phyloP scores from a whole-genome alignment of 768 basidiomycete species.

The Suillus subaureus region DNA sequence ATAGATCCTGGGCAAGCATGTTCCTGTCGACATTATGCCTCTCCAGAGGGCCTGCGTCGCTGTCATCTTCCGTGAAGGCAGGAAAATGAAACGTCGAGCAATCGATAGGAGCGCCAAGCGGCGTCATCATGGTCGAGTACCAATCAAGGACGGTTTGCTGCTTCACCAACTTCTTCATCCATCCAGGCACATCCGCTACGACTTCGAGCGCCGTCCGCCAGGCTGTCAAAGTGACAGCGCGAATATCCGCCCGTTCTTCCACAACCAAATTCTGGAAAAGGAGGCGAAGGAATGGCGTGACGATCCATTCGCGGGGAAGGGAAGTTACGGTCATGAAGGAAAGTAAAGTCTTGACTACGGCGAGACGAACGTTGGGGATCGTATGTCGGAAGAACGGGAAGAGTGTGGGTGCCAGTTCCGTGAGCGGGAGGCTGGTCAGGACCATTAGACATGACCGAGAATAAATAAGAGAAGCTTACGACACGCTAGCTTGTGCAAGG shows the following conservation, averaged over 20 bases:
- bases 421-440: slow-evolving; percentile 65
- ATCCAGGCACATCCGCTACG: slow-evolving; percentile 45
- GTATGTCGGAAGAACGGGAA: slow-evolving; percentile 99
- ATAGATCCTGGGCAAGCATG: slow-evolving; percentile 88
- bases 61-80: slow-evolving; percentile 48
- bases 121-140: slow-evolving; percentile 89
- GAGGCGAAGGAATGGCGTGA: slow-evolving; percentile 73
- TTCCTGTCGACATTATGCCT: slow-evolving; percentile 96
- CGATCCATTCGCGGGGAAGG: slow-evolving; percentile 81
- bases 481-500: slow-evolving; percentile 64
- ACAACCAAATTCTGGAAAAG: slow-evolving; percentile 93
- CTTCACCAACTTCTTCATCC: slow-evolving; percentile 54
- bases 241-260: slow-evolving; percentile 87
- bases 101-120: slow-evolving; percentile 80
- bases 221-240: slow-evolving; percentile 66
- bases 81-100: slow-evolving; percentile 68
- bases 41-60: slow-evolving; percentile 47
- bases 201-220: slow-evolving; percentile 75
- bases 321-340: slow-evolving; percentile 82
- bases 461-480: slow-evolving; percentile 53
- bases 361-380: slow-evolving; percentile 87
- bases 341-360: slow-evolving; percentile 86
- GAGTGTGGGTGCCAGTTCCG: slow-evolving; percentile 80
- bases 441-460: slow-evolving; percentile 11
- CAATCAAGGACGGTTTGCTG: slow-evolving; percentile 74